Percentiles rank a stretch among this genome's conserved stretches.
Conservation (phyloP, 352 stramenopile species). For the Albugo candida region DNA sequence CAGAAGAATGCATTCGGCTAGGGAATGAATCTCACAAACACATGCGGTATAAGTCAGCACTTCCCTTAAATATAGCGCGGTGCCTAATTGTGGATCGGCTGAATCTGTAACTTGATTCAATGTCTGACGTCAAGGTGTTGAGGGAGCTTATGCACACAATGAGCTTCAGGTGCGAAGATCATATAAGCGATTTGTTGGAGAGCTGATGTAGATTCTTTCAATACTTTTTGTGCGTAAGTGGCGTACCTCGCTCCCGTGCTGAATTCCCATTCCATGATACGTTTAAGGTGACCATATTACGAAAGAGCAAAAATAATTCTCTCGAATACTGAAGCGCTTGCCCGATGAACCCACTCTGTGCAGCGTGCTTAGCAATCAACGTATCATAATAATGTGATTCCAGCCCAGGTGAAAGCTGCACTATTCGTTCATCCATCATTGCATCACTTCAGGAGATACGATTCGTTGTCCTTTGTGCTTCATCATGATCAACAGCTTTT, state of each 20-base stretch:
- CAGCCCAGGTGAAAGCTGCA: slow-evolving; percentile 21
- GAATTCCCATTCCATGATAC: slow-evolving; percentile 1
- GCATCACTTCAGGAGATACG: background rate
- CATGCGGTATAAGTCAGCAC: slow-evolving; percentile 40
- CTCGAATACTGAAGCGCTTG: slow-evolving; percentile 30
- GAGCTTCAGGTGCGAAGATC: slow-evolving; percentile 32
- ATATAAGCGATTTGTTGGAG: slow-evolving; percentile 34
- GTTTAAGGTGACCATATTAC: background rate
- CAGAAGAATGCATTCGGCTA: slow-evolving; percentile 40
- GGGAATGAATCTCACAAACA: slow-evolving; percentile 24
- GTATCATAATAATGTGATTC: slow-evolving; percentile 17
- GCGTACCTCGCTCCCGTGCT: background rate
- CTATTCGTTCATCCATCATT: slow-evolving; percentile 19
- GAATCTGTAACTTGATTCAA: slow-evolving; percentile 18
- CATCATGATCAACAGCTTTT: background rate
- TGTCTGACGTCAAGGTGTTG: slow-evolving; percentile 30
- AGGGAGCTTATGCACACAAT: no score
- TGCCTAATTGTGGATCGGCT: slow-evolving; percentile 14
- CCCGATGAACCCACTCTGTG: slow-evolving; percentile 22
- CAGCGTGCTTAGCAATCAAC: slow-evolving; percentile 20
- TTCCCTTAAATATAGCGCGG: slow-evolving; percentile 31
- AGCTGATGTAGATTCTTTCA: slow-evolving; percentile 1
- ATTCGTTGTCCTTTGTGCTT: slow-evolving; percentile 6
- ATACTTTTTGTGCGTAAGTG: background rate
- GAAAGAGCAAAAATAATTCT: slow-evolving; percentile 21